Percentiles rank a stretch among this genome's conserved stretches.
These are phyloP conservation scores for Salix exigua DNA, from an alignment of 345 rosid species.

Conservation along the genomic window DNA sequence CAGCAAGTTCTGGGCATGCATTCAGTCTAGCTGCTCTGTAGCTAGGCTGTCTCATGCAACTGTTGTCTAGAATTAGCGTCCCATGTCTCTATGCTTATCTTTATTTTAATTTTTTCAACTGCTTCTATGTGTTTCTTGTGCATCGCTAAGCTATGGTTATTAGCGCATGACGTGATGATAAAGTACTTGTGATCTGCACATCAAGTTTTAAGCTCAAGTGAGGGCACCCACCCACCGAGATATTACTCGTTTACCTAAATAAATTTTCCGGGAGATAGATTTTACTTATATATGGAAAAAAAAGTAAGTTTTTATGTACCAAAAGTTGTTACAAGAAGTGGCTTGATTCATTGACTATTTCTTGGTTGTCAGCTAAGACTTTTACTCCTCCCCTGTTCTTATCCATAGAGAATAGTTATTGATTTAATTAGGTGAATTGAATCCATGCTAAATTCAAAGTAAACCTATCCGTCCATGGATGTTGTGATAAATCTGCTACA, in stretches of 20 bases:
- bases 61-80: not conserved
- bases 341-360: not conserved
- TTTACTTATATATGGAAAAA: too few relatives aligned
- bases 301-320: too few relatives aligned
- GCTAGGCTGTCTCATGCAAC: not conserved
- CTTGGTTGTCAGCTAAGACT: not conserved
- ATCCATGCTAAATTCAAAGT: too few relatives aligned
- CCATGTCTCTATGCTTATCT: not conserved
- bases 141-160: too few relatives aligned
- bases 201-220: accelerated
- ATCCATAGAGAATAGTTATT: not conserved
- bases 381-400: not conserved
- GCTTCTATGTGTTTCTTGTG: not conserved
- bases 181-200: accelerated
- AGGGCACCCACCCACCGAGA: accelerated
- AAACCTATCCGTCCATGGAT: too few relatives aligned
- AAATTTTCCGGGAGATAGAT: too few relatives aligned
- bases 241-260: accelerated
- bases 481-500: too few relatives aligned
- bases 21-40: not conserved
- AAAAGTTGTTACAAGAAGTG: not conserved
- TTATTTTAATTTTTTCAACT: not conserved
- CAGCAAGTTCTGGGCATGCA: not conserved
- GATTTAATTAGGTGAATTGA: too few relatives aligned
- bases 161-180: too few relatives aligned